Conservation (phyloP, 768 basidiomycete species). For the Podaxis sp. region DNA sequence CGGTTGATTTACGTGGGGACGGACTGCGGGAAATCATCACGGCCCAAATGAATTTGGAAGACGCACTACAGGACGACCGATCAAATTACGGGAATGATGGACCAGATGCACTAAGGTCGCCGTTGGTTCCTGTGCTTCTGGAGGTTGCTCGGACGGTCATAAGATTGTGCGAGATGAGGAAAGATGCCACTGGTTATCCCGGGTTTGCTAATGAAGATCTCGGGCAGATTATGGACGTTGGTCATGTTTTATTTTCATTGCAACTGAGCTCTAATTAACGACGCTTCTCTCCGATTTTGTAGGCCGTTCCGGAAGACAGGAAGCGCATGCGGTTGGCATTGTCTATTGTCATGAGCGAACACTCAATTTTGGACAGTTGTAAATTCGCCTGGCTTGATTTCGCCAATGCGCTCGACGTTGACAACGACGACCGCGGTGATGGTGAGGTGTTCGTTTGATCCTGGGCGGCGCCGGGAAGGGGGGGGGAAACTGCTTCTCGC, state of each 20-base stretch:
- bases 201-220: constrained; percentile 25
- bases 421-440: neutral
- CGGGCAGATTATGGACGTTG: constrained; percentile 38
- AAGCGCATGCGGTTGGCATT: constrained; percentile 45
- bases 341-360: constrained; percentile 46
- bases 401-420: constrained; percentile 5
- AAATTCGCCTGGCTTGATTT: constrained; percentile 39
- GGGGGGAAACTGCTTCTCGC: neutral
- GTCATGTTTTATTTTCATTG: constrained; percentile 13
- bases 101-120: neutral
- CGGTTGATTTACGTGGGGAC: neutral
- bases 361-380: constrained; percentile 55
- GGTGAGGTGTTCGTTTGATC: neutral
- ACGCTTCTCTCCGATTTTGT: constrained; percentile 4
- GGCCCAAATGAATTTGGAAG: constrained; percentile 10
- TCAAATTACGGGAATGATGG: neutral
- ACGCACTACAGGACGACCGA: neutral
- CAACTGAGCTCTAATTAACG: neutral
- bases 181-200: constrained; percentile 27
- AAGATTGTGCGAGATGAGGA: constrained; percentile 33
- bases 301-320: constrained; percentile 39
- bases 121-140: neutral
- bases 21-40: neutral
- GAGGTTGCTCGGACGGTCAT: constrained; percentile 24
- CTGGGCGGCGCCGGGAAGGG: neutral